Conservation (phyloP, 208 protist genomes). For the Leishmania gerbilli region DNA sequence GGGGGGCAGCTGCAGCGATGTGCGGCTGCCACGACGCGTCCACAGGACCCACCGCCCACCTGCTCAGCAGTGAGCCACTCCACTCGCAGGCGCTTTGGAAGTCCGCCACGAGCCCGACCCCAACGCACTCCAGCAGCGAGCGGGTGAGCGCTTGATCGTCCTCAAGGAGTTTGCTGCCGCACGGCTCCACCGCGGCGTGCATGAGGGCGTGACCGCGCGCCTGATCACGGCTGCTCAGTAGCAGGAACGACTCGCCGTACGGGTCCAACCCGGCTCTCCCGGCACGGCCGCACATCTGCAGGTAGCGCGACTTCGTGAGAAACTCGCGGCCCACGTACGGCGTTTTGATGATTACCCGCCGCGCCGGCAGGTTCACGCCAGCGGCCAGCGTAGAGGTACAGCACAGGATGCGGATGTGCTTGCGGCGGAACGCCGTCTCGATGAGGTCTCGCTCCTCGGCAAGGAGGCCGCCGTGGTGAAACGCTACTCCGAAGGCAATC, state of each 20-base stretch:
- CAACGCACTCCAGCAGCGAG: constrained; percentile 83
- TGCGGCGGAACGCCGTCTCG: constrained; percentile 75
- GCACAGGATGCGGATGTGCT: constrained; percentile 79
- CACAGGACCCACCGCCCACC: constrained; percentile 52
- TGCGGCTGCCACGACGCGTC: constrained; percentile 29
- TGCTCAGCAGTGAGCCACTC: constrained; percentile 48
- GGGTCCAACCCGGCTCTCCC: constrained; percentile 79
- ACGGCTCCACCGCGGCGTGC: constrained; percentile 44
- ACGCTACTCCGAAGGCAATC: constrained; percentile 82
- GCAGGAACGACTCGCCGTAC: constrained; percentile 86
- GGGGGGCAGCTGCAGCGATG: constrained; percentile 1
- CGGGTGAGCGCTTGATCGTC: constrained; percentile 45
- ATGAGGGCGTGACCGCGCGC: constrained; percentile 51
- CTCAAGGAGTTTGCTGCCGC: constrained; percentile 53
- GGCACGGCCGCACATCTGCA: constrained; percentile 87
- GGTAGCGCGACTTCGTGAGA: constrained; percentile 73
- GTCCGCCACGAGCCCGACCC: constrained; percentile 61
- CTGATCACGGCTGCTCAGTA: constrained; percentile 54
- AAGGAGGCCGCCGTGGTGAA: constrained; percentile 89
- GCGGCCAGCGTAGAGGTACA: constrained; percentile 94
- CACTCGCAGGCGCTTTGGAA: constrained; percentile 43
- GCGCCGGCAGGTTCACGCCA: constrained; percentile 93
- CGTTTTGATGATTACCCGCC: constrained; percentile 86
- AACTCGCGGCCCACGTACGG: constrained; percentile 73
- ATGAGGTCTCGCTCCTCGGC: constrained; percentile 82